phyloP scores from a whole-genome alignment of 179 eudicot species.

The Spergularia azorica region DNA sequence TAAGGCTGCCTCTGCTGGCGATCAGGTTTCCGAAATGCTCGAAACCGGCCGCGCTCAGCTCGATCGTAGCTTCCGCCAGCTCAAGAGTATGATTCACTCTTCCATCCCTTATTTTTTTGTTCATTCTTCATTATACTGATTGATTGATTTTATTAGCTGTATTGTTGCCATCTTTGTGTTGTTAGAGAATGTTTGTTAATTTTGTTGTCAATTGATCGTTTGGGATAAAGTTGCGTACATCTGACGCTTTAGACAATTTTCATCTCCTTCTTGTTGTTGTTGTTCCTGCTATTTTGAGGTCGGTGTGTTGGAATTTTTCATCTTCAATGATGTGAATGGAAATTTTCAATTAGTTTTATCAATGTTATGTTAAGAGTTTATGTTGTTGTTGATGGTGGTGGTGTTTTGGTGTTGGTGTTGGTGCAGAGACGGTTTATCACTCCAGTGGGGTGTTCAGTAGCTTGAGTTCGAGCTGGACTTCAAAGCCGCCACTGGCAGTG shows the following conservation, averaged over 20 bases:
- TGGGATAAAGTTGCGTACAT: not conserved
- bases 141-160: not conserved
- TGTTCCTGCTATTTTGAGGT: too few species aligned
- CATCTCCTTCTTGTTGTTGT: too few species aligned
- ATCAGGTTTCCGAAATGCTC: constrained; percentile 87
- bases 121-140: not conserved
- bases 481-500: constrained; percentile 88
- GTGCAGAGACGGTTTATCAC: constrained; percentile 88
- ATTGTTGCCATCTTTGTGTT: not conserved
- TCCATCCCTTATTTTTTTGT: not conserved
- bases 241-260: not conserved
- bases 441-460: constrained; percentile 86
- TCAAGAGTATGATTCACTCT: constrained; percentile 54
- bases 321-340: not conserved
- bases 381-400: not conserved
- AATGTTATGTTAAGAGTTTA: not conserved
- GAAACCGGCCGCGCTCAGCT: constrained; percentile 90
- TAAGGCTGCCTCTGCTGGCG: constrained; percentile 80
- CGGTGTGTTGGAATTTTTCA: not conserved
- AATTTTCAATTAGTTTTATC: too few species aligned
- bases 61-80: constrained; percentile 74
- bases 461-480: constrained; percentile 91
- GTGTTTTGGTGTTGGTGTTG: constrained; percentile 15
- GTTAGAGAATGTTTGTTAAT: not conserved
- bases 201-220: not conserved